Evolutionary conservation across 2,329 filamentous ascomycete species (phyloP), one percentile per base, ranked within the genome.

Genomic region (Claviceps arundinis): DNA sequence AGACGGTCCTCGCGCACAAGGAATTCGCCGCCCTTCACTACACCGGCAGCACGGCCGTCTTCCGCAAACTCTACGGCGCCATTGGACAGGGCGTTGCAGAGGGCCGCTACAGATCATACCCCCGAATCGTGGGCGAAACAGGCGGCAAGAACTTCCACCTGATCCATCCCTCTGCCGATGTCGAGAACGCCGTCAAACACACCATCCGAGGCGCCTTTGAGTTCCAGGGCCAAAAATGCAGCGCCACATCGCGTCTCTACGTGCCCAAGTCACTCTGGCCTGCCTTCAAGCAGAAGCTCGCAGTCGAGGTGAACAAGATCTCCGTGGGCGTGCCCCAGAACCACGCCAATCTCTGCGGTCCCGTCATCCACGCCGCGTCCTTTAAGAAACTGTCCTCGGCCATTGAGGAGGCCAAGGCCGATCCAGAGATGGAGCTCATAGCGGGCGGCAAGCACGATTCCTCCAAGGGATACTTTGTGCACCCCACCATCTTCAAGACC

Each of bases 121-220:
- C 89, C 46, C 84, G 89, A 60, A 86, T 95, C 57, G 87, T 95
- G 4, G 89, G 88, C 55, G 89, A 95, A 75, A 95, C 89, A 30
- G 88, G 89, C 55, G 89, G 89, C 65, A 95, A 95, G 80, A 95
- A 95, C 75, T 95, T 90, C 76, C 89, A 94, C 68, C 70, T 95
- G 50, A 69, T 95, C 37, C 88, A 95, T 72, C 72, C 75, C 46
- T 83, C 81, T 3, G 89, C 89, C 41, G 85, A 94, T 60, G 70
- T 93, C 48, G 73, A 81, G 55, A 93, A 91, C 62, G 88, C 88
- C 11, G 87, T 80, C 37, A 76, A 87, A 58, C 85, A 94, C 67
- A 93, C 87, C 5, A 80, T 95, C 37, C 86, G 89, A 52, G 88
- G 87, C 47, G 88, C 89, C 2, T 95, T 94, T 63, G 89, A 95